Conservation (phyloP, 371 early-diverging fungal genomes). For the Mortierella sp. region DNA sequence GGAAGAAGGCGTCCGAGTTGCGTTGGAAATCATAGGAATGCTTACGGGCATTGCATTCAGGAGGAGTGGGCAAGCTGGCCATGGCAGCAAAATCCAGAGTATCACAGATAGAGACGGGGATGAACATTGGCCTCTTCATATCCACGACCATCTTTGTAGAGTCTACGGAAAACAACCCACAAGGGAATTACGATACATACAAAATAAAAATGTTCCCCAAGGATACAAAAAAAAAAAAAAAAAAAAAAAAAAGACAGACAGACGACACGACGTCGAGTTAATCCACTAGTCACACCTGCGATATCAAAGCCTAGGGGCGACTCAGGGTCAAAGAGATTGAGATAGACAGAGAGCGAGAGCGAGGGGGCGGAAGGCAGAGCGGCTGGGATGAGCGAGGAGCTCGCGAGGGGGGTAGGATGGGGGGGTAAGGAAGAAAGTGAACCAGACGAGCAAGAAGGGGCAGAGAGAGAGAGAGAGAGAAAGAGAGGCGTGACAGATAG, state of each 20-base stretch:
- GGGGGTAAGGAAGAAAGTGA: background rate
- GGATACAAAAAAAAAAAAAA: background rate
- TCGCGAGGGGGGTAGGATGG: background rate
- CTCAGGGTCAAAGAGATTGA: constrained; percentile 4
- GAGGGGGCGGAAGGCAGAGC: background rate
- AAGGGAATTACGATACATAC: background rate
- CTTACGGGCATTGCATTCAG: constrained; percentile 50
- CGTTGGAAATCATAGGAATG: constrained; percentile 50
- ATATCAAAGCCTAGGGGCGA: background rate
- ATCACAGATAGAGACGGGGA: constrained; percentile 53
- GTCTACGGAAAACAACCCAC: constrained; percentile 13
- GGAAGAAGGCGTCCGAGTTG: constrained; percentile 45
- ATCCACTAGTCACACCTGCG: too few species aligned
- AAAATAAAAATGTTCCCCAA: background rate
- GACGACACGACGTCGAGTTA: constrained; percentile 3
- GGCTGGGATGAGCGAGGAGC: background rate
- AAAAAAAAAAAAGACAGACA: constrained; percentile 5
- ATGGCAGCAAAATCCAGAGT: constrained; percentile 42
- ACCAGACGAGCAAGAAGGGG: background rate
- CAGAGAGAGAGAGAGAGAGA: constrained; percentile 2
- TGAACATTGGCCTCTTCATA: constrained; percentile 55
- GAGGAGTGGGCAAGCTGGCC: constrained; percentile 47
- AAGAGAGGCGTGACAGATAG: background rate
- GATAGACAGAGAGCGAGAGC: constrained; percentile 3
- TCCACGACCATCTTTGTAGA: constrained; percentile 38